Conservation (phyloP, 129 eudicot species). For the Lactuca saligna region DNA sequence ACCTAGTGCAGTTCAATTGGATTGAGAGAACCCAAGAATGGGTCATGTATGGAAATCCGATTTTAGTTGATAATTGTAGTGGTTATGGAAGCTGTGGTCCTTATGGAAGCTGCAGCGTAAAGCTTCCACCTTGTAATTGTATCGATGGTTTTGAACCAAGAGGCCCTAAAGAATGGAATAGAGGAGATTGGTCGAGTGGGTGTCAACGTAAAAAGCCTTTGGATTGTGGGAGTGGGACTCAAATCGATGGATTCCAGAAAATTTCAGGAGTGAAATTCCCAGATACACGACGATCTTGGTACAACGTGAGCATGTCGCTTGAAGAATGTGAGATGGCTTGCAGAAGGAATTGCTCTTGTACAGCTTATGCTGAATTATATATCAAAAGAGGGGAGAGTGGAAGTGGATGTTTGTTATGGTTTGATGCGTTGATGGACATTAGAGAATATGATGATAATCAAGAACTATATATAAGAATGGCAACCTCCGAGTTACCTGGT, state of each 20-base stretch:
- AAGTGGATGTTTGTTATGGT: constrained; percentile 9
- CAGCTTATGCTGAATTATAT: not conserved
- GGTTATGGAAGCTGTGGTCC: not conserved
- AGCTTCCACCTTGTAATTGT: constrained; percentile 5
- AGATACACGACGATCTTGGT: not conserved
- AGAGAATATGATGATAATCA: constrained; percentile 1
- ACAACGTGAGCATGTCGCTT: constrained; percentile 3
- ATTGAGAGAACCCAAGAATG: constrained; percentile 3
- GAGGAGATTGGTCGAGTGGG: not conserved
- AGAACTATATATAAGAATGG: constrained; percentile 9
- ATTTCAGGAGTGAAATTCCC: constrained; percentile 15
- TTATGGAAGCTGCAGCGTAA: constrained; percentile 15
- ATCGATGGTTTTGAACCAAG: constrained; percentile 1
- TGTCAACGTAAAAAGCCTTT: not conserved
- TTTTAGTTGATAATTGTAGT: not conserved
- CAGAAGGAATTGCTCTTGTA: constrained; percentile 4
- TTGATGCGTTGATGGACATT: constrained; percentile 7
- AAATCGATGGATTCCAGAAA: constrained; percentile 26
- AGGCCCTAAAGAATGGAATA: not conserved
- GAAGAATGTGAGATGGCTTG: constrained; percentile 1
- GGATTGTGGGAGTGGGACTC: constrained; percentile 36
- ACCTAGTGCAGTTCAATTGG: not conserved
- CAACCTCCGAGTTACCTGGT: not conserved
- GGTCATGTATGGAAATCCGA: not conserved
- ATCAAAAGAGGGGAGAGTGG: not conserved